phyloP scores from a whole-genome alignment of 2,329 filamentous ascomycete genomes.

The Cryoendolithus antarcticus region DNA sequence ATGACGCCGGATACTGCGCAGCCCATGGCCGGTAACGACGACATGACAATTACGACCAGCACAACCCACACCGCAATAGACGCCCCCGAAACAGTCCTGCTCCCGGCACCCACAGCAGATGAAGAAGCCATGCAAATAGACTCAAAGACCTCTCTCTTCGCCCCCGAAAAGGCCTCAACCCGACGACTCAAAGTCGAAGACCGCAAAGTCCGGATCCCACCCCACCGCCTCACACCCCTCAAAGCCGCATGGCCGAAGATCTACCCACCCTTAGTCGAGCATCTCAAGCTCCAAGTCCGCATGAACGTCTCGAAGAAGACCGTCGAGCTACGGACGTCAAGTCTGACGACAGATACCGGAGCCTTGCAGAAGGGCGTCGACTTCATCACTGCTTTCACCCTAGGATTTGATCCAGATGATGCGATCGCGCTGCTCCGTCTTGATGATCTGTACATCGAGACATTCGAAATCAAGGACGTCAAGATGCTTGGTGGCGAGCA shows the following conservation, averaged over 20 bases:
- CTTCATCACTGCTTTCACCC: slow-evolving; percentile 80
- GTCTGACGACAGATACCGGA: slow-evolving; percentile 65
- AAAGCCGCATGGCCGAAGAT: slow-evolving; percentile 75
- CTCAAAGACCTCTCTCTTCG: slow-evolving; percentile 31
- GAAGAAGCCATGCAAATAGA: slow-evolving; percentile 29
- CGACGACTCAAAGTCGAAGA: slow-evolving; percentile 45
- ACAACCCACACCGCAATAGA: slow-evolving; percentile 3
- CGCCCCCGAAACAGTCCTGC: slow-evolving; percentile 5
- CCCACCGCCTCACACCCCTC: slow-evolving; percentile 77
- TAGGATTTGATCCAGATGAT: slow-evolving; percentile 93
- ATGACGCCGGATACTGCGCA: slow-evolving; percentile 20
- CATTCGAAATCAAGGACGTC: slow-evolving; percentile 90
- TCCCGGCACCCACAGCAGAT: slow-evolving; percentile 12
- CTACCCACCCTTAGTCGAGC: slow-evolving; percentile 81
- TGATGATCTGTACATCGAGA: slow-evolving; percentile 77
- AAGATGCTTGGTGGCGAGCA: slow-evolving; percentile 80
- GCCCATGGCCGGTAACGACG: slow-evolving; percentile 14
- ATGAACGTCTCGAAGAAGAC: slow-evolving; percentile 84
- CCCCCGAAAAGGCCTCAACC: slow-evolving; percentile 27
- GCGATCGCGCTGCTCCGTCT: slow-evolving; percentile 78
- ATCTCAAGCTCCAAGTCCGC: slow-evolving; percentile 84
- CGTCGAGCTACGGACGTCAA: slow-evolving; percentile 78
- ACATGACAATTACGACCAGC: slow-evolving; percentile 21
- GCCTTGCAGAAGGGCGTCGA: slow-evolving; percentile 93
- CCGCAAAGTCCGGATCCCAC: slow-evolving; percentile 79